Conservation (phyloP, 108 stramenopile genomes). For the Nannochloropsis gaditana region DNA sequence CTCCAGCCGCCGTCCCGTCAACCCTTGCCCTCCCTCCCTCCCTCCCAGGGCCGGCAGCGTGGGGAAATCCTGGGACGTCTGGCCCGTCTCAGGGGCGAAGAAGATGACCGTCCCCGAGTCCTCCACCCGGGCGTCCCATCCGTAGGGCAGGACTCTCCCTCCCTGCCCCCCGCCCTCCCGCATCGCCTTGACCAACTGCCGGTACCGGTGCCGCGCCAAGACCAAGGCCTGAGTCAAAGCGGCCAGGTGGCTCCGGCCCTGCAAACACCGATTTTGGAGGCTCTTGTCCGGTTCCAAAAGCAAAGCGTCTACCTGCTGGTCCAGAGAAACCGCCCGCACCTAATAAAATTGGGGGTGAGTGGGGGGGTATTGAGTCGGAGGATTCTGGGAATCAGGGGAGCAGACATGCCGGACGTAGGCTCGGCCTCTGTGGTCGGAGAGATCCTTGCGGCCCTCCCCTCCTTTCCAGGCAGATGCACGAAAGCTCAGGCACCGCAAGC, state of each 20-base stretch:
- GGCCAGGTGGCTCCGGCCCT: neutral
- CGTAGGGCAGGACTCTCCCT: neutral
- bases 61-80: neutral
- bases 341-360: neutral
- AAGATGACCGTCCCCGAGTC: neutral
- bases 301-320: constrained; percentile 64
- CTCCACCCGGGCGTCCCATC: constrained; percentile 8
- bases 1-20: neutral
- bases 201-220: neutral
- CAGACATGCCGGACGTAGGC: neutral
- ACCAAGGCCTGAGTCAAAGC: neutral
- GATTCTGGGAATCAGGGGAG: neutral
- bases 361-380: no score
- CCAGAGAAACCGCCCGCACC: constrained; percentile 65
- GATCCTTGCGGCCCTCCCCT: no score
- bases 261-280: neutral
- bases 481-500: no score
- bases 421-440: no score
- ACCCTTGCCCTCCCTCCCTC: neutral
- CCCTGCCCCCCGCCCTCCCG: neutral
- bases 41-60: neutral
- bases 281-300: neutral
- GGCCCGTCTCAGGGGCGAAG: neutral
- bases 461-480: no score
- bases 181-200: neutral